Evolutionary conservation across 2,329 filamentous ascomycete genomes (phyloP).

Genomic region (Aspergillus sojae): DNA sequence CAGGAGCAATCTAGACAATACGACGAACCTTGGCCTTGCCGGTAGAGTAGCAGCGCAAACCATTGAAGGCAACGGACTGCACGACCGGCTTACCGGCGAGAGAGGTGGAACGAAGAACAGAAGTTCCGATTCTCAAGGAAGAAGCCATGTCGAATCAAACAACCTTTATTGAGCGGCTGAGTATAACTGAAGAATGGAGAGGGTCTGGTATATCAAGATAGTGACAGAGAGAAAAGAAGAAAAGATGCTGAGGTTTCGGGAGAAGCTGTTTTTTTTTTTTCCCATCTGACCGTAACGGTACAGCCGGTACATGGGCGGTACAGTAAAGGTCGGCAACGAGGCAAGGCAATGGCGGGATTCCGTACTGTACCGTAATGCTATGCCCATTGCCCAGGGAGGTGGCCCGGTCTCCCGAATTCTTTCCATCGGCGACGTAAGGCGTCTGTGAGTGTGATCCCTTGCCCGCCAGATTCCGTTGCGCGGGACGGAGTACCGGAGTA

Average conservation of each 20-base stretch:
- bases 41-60: conserved; percentile 86
- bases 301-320: conserved; percentile 34
- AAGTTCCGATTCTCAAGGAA: conserved; percentile 77
- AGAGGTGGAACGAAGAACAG: conserved; percentile 78
- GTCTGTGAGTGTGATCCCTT: conserved; percentile 6
- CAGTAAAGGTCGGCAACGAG: conserved; percentile 19
- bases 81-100: conserved; percentile 68
- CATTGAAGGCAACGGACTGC: conserved; percentile 74
- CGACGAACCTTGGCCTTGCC: conserved; percentile 74
- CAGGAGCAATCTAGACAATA: conserved; percentile 27
- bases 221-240: conserved; percentile 38
- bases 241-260: conserved; percentile 25
- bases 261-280: conserved; percentile 38
- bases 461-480: conserved; percentile 22
- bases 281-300: conserved; percentile 37
- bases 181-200: conserved; percentile 39
- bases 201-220: conserved; percentile 33
- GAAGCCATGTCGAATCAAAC: conserved; percentile 71
- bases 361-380: conserved; percentile 32
- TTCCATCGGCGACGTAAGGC: conserved; percentile 9
- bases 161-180: conserved; percentile 34
- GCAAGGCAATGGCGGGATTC: conserved; percentile 13
- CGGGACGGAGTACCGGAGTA: conserved; percentile 17
- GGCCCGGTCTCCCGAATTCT: conserved; percentile 27
- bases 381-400: conserved; percentile 16